phyloP scores from a whole-genome alignment of 306 rosid species.

The Prunus kanzakura region DNA sequence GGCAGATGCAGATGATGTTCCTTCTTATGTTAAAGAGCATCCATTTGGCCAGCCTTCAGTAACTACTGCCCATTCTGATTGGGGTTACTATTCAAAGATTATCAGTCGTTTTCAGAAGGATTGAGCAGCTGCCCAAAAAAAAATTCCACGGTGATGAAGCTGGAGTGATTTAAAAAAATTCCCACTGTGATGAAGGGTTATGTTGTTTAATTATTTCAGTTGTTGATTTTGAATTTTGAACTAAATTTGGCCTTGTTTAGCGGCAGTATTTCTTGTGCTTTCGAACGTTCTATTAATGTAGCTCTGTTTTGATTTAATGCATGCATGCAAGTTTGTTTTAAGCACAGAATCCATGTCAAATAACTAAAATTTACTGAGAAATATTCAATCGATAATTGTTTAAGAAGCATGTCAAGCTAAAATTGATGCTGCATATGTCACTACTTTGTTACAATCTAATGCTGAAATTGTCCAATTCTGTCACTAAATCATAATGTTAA shows the following conservation, averaged over 20 bases:
- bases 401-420: neutral
- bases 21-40: slow-evolving; percentile 14
- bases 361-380: neutral
- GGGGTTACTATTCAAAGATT: slow-evolving; percentile 22
- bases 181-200: neutral
- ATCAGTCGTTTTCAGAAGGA: neutral
- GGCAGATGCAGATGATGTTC: slow-evolving; percentile 33
- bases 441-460: neutral
- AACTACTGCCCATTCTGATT: slow-evolving; percentile 20
- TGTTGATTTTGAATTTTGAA: too few relatives aligned
- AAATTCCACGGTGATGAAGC: neutral
- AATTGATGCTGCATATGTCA: neutral
- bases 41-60: slow-evolving; percentile 38
- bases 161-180: too few relatives aligned
- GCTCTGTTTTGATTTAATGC: neutral
- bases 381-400: neutral
- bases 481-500: neutral
- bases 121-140: neutral
- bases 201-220: too few relatives aligned
- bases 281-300: neutral
- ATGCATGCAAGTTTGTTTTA: neutral
- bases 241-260: too few relatives aligned
- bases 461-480: neutral
- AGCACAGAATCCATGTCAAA: neutral
- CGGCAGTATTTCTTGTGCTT: too few relatives aligned